Percentiles rank a stretch among this genome's conserved stretches.
Evolutionary conservation across 2,329 filamentous ascomycete species (phyloP).

Genomic region (Colletotrichum zoysiae): DNA sequence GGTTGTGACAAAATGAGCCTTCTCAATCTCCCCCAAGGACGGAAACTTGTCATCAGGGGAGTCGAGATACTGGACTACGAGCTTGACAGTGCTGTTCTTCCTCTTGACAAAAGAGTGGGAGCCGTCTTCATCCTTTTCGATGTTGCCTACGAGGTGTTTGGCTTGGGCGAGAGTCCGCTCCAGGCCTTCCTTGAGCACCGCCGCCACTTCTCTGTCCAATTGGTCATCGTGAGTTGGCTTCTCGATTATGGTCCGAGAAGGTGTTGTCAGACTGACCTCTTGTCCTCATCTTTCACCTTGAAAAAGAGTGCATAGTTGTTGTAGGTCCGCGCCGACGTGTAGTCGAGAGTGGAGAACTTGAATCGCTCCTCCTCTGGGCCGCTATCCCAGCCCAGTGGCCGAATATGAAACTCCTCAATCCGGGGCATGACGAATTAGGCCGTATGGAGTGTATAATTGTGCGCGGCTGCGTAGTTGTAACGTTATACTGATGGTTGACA

Average conservation of each 20-base stretch:
- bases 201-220: constrained; percentile 40
- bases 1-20: constrained; percentile 50
- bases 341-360: constrained; percentile 54
- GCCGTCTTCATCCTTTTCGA: constrained; percentile 53
- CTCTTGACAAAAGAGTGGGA: constrained; percentile 54
- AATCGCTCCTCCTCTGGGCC: constrained; percentile 53
- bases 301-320: constrained; percentile 57
- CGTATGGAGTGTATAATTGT: not conserved
- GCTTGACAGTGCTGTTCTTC: constrained; percentile 49
- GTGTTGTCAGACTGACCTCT: constrained; percentile 26
- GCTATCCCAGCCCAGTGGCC: constrained; percentile 53
- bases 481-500: not conserved
- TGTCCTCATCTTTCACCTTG: constrained; percentile 50
- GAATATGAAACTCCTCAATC: constrained; percentile 48
- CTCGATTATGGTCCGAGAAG: fast-evolving
- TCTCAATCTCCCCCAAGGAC: constrained; percentile 55
- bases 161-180: constrained; percentile 40
- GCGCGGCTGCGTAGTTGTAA: not conserved
- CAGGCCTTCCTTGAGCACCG: constrained; percentile 51
- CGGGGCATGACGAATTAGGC: constrained; percentile 45
- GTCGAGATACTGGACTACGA: constrained; percentile 55
- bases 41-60: constrained; percentile 24
- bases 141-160: constrained; percentile 28
- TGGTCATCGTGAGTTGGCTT: not conserved
- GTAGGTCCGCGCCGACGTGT: constrained; percentile 50